Conservation (phyloP, 768 basidiomycete species). For the Phylloporus arenicola region DNA sequence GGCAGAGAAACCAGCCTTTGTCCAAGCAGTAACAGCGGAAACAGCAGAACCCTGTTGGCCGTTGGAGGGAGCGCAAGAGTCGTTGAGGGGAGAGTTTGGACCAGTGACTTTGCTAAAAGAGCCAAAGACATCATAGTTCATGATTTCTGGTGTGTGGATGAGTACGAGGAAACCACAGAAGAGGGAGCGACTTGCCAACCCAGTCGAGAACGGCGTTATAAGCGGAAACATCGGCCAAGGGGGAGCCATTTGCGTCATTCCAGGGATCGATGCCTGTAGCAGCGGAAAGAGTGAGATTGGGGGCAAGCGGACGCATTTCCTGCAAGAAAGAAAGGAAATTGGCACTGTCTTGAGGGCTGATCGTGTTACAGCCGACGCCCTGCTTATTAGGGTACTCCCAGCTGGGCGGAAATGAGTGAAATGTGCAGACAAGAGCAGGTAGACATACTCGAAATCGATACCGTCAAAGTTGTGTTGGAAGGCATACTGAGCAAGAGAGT, state of each 20-base stretch:
- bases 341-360: slow-evolving; percentile 58
- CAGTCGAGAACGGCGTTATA: slow-evolving; percentile 72
- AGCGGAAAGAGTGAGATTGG: slow-evolving; percentile 64
- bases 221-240: slow-evolving; percentile 55
- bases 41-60: slow-evolving; percentile 70
- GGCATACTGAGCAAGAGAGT: slow-evolving; percentile 46
- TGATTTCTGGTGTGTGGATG: slow-evolving; percentile 44
- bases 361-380: slow-evolving; percentile 67
- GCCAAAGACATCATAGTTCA: slow-evolving; percentile 68
- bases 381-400: slow-evolving; percentile 80
- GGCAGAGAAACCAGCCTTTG: slow-evolving; percentile 67
- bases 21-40: slow-evolving; percentile 72
- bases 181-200: slow-evolving; percentile 42
- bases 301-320: slow-evolving; percentile 52
- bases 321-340: slow-evolving; percentile 79
- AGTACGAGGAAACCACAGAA: neutral
- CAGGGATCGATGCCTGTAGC: slow-evolving; percentile 68
- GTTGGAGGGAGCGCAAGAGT: slow-evolving; percentile 59
- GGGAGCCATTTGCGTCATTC: slow-evolving; percentile 47
- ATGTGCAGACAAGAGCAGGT: neutral
- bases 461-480: slow-evolving; percentile 50
- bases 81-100: slow-evolving; percentile 78
- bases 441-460: slow-evolving; percentile 62
- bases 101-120: slow-evolving; percentile 54
- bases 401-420: slow-evolving; percentile 32